Percentiles rank a stretch among this genome's conserved stretches.
Evolutionary conservation across 768 basidiomycete genomes (phyloP).

Genomic region (Rubroboletus satanas): DNA sequence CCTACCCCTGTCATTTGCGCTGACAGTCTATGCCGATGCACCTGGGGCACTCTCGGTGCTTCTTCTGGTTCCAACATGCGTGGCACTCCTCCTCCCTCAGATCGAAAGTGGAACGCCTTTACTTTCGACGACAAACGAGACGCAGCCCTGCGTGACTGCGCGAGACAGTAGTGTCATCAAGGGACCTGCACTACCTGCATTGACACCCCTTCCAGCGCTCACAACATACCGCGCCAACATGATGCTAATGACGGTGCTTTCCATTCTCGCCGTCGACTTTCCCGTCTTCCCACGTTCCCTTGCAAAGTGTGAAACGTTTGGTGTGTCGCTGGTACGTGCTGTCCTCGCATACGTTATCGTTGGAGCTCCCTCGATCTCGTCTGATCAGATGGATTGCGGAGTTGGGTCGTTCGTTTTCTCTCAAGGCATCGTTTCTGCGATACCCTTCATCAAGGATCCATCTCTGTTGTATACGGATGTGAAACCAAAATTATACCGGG

Average conservation of each 20-base stretch:
- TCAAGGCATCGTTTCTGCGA: constrained; percentile 87
- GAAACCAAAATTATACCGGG: constrained; percentile 46
- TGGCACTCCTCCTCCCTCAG: constrained; percentile 44
- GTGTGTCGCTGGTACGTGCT: constrained; percentile 79
- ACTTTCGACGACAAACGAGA: constrained; percentile 39
- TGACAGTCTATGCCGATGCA: constrained; percentile 68
- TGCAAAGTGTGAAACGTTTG: constrained; percentile 92
- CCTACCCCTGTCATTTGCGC: constrained; percentile 73
- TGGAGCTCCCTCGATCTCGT: background rate
- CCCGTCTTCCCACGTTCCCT: constrained; percentile 82
- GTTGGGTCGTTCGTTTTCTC: constrained; percentile 98
- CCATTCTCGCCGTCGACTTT: constrained; percentile 96
- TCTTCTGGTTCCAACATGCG: constrained; percentile 42
- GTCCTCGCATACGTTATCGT: background rate
- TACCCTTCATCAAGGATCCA: constrained; percentile 68
- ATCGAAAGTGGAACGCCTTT: constrained; percentile 46
- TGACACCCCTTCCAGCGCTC: constrained; percentile 63
- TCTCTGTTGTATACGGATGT: constrained; percentile 47
- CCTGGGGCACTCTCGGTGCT: constrained; percentile 50
- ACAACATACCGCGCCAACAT: constrained; percentile 91
- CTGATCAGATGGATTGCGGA: constrained; percentile 88
- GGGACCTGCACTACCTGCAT: background rate
- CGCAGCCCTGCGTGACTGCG: background rate
- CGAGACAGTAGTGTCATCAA: background rate
- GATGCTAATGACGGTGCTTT: constrained; percentile 88